Evolutionary conservation across 345 rosid species (phyloP).

Genomic region (Clausena lansium): DNA sequence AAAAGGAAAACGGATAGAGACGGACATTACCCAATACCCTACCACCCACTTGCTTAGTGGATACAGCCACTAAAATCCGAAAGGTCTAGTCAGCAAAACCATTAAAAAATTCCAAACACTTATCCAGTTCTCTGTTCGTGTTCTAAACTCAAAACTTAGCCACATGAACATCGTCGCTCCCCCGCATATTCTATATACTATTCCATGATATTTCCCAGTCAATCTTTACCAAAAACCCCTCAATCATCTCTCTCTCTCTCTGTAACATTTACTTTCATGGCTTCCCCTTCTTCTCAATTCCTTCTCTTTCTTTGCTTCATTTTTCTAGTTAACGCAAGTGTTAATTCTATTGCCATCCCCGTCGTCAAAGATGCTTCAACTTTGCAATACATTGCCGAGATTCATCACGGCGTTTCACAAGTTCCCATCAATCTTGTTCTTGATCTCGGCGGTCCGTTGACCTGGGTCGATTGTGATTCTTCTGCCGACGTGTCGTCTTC

Average conservation of each 20-base stretch:
- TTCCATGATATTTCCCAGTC: background rate
- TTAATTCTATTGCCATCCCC: constrained; percentile 28
- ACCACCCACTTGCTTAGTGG: background rate
- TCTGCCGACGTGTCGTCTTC: constrained; percentile 21
- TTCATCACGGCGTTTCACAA: constrained; percentile 31
- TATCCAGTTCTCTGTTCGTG: background rate
- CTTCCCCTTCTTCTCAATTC: constrained; percentile 15
- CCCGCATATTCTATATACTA: background rate
- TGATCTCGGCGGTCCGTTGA: constrained; percentile 52
- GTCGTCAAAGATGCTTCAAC: constrained; percentile 52
- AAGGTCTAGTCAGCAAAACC: background rate
- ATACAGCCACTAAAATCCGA: background rate
- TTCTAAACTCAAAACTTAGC: background rate
- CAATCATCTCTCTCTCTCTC: background rate
- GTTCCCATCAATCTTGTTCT: constrained; percentile 43
- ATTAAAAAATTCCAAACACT: background rate
- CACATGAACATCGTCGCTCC: background rate
- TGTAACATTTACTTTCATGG: constrained; percentile 26
- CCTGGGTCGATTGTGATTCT: constrained; percentile 55
- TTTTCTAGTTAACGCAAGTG: background rate
- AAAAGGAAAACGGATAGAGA: background rate
- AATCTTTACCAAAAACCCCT: background rate
- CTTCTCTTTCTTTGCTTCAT: constrained; percentile 13
- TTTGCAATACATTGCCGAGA: constrained; percentile 57
- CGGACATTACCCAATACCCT: background rate